Base-by-base conservation (phyloP, 306 rosid species). In the Mimosa bimucronata region DNA sequence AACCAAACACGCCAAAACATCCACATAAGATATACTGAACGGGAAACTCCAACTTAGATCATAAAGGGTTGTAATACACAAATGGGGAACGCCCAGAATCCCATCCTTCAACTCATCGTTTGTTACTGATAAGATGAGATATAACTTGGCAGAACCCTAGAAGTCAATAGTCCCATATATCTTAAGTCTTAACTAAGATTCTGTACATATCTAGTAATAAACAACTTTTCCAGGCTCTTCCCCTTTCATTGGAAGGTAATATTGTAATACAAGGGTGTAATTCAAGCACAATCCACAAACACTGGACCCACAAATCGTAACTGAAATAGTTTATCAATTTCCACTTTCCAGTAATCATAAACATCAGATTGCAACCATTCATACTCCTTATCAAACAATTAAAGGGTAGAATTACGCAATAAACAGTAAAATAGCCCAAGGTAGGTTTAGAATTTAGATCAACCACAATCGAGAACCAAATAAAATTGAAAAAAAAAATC, bases 281-380 rank as follows among this genome's bases (percentile, higher is more conserved):
- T 25, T 15, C 6, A 64, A 64, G 14, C 76, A 64, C 78, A 74
- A 34, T 14, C 38, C 19, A 11, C 29, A 66, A 55, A 44, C 25
- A 65, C 64, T 37, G 28, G 40, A 82, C 26, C 62, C 66, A 74
- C 55, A 62, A 75, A 58, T 77, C 86, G 10, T 12, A 67, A 40
- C 3, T 21, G 14, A n/a, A 9, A 40, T n/a, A 38, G 31, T 38
- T 38, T 21, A 40, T 67, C 5, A 5, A 38, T 38, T 66, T 66
- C 44, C 46, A 41, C 26, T 34, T 21, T 61, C 58, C 10, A 69
- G 2, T 40, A 72, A 15, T 62, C 46, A 74, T 11, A 68, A 65
- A 25, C 26, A 46, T 55, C 44, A 6, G 18, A 60, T 52, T 23
- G 40, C 48, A 66, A 37, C n/a, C 7, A 41, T 10, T 12, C 29